These are phyloP conservation scores for Kodamaea derodonti DNA, from an alignment of 1,139 yeast species.

Conservation along the genomic window DNA sequence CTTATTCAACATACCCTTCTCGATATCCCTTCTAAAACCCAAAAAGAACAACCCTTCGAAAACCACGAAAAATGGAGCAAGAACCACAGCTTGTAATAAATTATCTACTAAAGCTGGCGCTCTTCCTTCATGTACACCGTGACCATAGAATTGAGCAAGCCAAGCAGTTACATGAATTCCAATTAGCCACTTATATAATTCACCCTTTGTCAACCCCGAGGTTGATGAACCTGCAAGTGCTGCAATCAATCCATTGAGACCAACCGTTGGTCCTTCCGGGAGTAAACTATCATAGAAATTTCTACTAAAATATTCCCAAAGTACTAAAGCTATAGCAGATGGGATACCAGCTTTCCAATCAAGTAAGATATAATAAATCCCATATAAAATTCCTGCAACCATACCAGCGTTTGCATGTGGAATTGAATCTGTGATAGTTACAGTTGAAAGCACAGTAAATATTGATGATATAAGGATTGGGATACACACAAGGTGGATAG, in stretches of 20 bases:
- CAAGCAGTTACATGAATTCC: slow-evolving; percentile 55
- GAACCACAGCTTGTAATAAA: slow-evolving; percentile 75
- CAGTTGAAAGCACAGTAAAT: slow-evolving; percentile 34
- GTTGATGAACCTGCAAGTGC: slow-evolving; percentile 9
- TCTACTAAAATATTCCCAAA: slow-evolving; percentile 39
- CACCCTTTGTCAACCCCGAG: slow-evolving; percentile 12
- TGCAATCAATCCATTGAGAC: slow-evolving; percentile 16
- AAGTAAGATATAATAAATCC: slow-evolving; percentile 38
- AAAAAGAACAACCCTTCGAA: slow-evolving; percentile 69
- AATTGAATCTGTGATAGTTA: slow-evolving; percentile 12
- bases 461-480: slow-evolving; percentile 68
- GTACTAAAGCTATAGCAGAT: slow-evolving; percentile 32
- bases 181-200: slow-evolving; percentile 14
- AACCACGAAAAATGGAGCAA: slow-evolving; percentile 87
- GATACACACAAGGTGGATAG: slow-evolving; percentile 74
- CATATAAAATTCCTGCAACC: slow-evolving; percentile 30
- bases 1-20: slow-evolving; percentile 49
- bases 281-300: slow-evolving; percentile 15
- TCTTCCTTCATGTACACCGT: slow-evolving; percentile 72
- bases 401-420: slow-evolving; percentile 42
- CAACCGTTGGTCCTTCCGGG: slow-evolving; percentile 23
- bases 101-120: slow-evolving; percentile 89
- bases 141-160: slow-evolving; percentile 89
- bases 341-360: slow-evolving; percentile 43
- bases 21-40: slow-evolving; percentile 58